Conservation (phyloP, 2,329 filamentous ascomycete genomes). For the Exophiala oligosperma region DNA sequence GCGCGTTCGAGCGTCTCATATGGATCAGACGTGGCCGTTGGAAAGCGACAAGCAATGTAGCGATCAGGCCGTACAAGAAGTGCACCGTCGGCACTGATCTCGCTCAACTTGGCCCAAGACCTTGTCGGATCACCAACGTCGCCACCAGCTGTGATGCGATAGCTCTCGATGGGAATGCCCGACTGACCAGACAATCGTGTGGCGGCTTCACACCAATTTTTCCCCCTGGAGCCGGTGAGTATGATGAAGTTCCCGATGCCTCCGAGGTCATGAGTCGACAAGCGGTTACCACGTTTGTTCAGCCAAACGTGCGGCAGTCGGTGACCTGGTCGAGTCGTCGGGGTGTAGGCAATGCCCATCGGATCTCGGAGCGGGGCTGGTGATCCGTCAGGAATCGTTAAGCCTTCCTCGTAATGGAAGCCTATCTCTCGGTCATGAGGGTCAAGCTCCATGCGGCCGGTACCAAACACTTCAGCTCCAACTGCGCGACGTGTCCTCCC, state of each 20-base stretch:
- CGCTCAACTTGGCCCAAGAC: background rate
- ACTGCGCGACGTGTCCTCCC: background rate
- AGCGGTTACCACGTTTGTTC: background rate
- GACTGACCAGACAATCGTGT: background rate
- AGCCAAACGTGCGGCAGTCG: conserved; percentile 4
- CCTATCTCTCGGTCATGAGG: background rate
- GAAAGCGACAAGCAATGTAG: background rate
- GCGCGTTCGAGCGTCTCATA: background rate
- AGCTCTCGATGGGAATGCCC: background rate
- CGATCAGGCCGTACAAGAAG: background rate
- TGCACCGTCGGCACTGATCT: background rate
- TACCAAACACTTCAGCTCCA: background rate
- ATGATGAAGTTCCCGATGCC: background rate
- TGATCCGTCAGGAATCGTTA: background rate
- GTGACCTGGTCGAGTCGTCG: conserved; percentile 1
- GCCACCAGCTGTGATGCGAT: background rate
- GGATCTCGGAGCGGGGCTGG: background rate
- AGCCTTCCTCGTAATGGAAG: background rate
- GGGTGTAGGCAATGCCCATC: background rate
- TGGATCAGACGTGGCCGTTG: background rate
- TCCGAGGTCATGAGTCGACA: background rate
- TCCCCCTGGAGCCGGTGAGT: background rate
- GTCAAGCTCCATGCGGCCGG: background rate
- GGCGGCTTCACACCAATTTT: background rate
- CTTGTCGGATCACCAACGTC: background rate